Percentiles rank a stretch among this genome's conserved stretches.
Evolutionary conservation across 2,329 filamentous ascomycete genomes (phyloP).

Genomic region (Xylaria multiplex): DNA sequence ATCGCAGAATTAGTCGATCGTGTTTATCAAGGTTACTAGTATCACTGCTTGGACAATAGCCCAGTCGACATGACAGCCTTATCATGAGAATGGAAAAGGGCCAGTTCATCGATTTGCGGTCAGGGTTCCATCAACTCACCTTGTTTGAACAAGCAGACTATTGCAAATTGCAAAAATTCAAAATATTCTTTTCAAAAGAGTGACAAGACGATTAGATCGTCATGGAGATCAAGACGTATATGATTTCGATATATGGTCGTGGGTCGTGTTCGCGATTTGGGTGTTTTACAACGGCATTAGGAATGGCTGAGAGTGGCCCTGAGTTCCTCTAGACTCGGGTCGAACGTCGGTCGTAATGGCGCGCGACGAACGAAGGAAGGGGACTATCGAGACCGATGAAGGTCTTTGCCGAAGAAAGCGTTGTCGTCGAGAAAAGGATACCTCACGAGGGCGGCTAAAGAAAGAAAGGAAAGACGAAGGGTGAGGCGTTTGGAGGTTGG

Average conservation of each 20-base stretch:
- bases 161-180: constrained; percentile 32
- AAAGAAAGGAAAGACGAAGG: constrained; percentile 48
- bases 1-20: constrained; percentile 36
- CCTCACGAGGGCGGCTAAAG: constrained; percentile 49
- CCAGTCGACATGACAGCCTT: not conserved
- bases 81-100: not conserved
- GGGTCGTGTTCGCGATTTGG: constrained; percentile 43
- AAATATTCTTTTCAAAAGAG: constrained; percentile 48
- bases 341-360: constrained; percentile 41
- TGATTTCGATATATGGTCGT: constrained; percentile 38
- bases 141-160: constrained; percentile 45
- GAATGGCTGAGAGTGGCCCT: constrained; percentile 37
- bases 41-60: not conserved
- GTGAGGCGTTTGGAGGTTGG: constrained; percentile 46
- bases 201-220: constrained; percentile 51
- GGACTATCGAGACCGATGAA: constrained; percentile 41
- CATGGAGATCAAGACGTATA: constrained; percentile 41
- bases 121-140: constrained; percentile 39
- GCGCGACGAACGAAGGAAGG: constrained; percentile 39
- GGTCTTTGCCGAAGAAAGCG: constrained; percentile 43
- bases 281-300: constrained; percentile 47
- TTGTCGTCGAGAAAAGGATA: constrained; percentile 49
- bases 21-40: constrained; percentile 21
- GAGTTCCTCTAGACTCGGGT: constrained; percentile 42
- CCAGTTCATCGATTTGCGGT: not conserved